Conservation (phyloP, 441 rosid species). For the Capsella rubella region DNA sequence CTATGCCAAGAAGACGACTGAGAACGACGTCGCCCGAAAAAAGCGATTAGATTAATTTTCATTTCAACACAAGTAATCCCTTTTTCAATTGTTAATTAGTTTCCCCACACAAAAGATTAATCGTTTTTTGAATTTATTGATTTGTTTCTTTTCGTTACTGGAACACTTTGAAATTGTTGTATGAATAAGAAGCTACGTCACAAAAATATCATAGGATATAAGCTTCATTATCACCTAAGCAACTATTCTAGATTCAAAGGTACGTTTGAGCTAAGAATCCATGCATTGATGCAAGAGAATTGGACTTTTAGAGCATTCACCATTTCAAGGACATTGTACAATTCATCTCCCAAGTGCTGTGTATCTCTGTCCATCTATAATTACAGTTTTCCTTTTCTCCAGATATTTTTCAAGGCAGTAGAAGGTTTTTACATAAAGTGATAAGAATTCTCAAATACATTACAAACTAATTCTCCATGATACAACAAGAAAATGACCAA, state of each 20-base stretch:
- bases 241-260: no score
- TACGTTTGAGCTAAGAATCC: background rate
- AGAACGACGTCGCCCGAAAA: background rate
- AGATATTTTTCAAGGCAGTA: background rate
- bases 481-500: slow-evolving; percentile 25
- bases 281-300: background rate
- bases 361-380: background rate
- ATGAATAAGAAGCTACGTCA: slow-evolving; percentile 3
- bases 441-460: slow-evolving; percentile 13
- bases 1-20: slow-evolving; percentile 32
- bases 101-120: background rate
- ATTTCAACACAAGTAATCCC: no score
- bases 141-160: background rate
- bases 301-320: background rate
- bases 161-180: background rate
- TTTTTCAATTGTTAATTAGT: background rate
- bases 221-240: background rate
- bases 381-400: slow-evolving; percentile 3
- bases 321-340: background rate
- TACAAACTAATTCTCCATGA: slow-evolving; percentile 35
- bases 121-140: background rate
- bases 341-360: background rate
- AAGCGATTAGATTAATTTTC: slow-evolving; percentile 3
- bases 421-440: slow-evolving; percentile 21
- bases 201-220: background rate